Base-by-base conservation (phyloP, 2,329 filamentous ascomycete genomes). In the Sporothrix euskadiensis region DNA sequence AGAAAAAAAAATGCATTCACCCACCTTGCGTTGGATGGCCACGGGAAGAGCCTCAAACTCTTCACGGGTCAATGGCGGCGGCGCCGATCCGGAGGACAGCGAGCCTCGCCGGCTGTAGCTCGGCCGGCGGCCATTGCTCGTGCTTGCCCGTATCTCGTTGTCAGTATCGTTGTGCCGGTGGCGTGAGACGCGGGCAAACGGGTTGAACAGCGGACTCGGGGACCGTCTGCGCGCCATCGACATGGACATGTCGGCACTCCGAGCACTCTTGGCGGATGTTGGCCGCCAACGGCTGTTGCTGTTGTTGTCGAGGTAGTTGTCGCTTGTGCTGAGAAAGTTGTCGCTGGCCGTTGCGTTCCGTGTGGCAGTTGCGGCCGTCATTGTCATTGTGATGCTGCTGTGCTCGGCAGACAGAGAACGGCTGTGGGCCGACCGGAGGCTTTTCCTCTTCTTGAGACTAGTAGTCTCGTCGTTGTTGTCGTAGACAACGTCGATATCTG, bases 11-110 rank as follows among this genome's bases (percentile, higher is more conserved):
- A 57, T 3, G 35, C 35, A 44, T 80, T 59, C 6, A 73, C 73
- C 44, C 80, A 87, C 85, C 83, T 87, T 87, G 79, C 84, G 82
- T 75, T 84, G 82, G 30, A 87, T 83, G n/a, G 85, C 84, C 63
- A 84, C 76, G 9, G 85, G 85, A 72, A 87, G 79, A 54, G 84
- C 82, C 76, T 86, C 84, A 77, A 86, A 87, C 76, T 86, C 85
- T 74, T 86, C 84, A 66, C 82, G 80, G 1, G 84, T 83, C 75
- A 84, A 77, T 59, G 80, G 78, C 66, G 79, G 78, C 30, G 79
- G 76, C 14, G 74, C 73, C 1, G 52, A 30, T 2, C 76, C 77
- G 2, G 77, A 74, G 70, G 77, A 76, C 54, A 77, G 73, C 22
- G 77, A 76, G n/a, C 72, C 77, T 76, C 69, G 77, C 41, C 75